These are phyloP conservation scores for Aspergillus arachidicola DNA, from an alignment of 2,329 filamentous ascomycete species.

Conservation along the genomic window DNA sequence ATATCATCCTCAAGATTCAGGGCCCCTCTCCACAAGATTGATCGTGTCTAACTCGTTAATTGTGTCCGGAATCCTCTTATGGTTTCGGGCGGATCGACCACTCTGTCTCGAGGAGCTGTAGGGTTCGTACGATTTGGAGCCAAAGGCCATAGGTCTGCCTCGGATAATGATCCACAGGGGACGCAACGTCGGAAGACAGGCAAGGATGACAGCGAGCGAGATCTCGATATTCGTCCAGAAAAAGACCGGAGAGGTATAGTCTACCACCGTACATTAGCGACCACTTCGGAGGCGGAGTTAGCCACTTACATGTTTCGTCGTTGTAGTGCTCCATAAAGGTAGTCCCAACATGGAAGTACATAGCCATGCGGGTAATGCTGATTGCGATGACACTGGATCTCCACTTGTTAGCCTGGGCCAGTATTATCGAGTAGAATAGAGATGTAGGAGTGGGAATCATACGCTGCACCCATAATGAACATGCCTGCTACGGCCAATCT, in stretches of 20 bases:
- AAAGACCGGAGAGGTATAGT: constrained; percentile 1
- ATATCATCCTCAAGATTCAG: background rate
- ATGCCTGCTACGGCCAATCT: background rate
- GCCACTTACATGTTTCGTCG: background rate
- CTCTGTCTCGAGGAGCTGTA: background rate
- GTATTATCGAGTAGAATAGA: background rate
- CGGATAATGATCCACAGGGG: background rate
- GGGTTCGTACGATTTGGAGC: background rate
- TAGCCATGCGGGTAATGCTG: background rate
- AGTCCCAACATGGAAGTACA: background rate
- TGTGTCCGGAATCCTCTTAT: background rate
- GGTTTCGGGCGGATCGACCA: background rate
- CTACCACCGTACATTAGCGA: background rate
- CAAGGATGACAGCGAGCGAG: constrained; percentile 2
- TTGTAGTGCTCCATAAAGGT: background rate
- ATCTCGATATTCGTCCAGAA: constrained; percentile 5
- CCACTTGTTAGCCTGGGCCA: background rate
- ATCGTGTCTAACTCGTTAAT: background rate
- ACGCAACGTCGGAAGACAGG: background rate
- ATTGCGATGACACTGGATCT: background rate
- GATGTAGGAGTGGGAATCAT: background rate
- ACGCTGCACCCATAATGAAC: background rate
- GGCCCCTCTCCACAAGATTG: background rate
- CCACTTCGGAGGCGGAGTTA: background rate
- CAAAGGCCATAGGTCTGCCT: background rate